Base-by-base conservation (phyloP, 2,329 filamentous ascomycete genomes). In the Immersiporthe knoxdaviesiana region DNA sequence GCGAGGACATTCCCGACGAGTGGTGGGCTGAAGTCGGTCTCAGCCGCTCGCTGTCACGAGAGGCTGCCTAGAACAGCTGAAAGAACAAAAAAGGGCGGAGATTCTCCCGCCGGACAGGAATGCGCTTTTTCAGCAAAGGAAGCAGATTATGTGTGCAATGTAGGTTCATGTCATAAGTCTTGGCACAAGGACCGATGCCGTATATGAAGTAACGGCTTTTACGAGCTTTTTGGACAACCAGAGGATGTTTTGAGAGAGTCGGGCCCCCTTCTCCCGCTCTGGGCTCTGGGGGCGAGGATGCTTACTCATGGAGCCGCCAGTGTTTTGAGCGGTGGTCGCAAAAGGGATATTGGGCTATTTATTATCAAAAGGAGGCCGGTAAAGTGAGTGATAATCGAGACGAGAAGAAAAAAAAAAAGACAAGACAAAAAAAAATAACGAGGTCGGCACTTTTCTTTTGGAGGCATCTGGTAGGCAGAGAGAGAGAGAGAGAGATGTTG, bases 1-100 rank as follows among this genome's bases (percentile, higher is more conserved):
- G 92, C 32, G 87, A 92, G 75, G 91, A 94, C 74, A 91, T 96
- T 66, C 91, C 92, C 0, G 92, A 96, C 71, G 90, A 93, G 72
- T 94, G 91, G 89, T 97, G 93, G 93, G 87, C 88, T 69, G 86
- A 88, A 74, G 90, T 85, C 69, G 91, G 91, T 56, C 84, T 92
- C 72, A 89, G 84, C 75, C 86, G 89, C 72, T 90, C 84, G 18
- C 79, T 88, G 67, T 79, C 81, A 24, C 81, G 78, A 47, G 82
- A 83, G 66, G 79, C 79, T 16, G 75, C 74, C 47, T 71, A 58
- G 70, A 37, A 16, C 21, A 56, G 35, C n/a, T 21, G 11, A 10
- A 63, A 65, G 8, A 35, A 35, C 4, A 35, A 35, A 35, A 35
- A 35, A 35, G 8, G 35, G 35, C 4, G 61, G 32, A 24, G 44